phyloP scores from a whole-genome alignment of 768 basidiomycete species.

The Pleurotus giganteus region DNA sequence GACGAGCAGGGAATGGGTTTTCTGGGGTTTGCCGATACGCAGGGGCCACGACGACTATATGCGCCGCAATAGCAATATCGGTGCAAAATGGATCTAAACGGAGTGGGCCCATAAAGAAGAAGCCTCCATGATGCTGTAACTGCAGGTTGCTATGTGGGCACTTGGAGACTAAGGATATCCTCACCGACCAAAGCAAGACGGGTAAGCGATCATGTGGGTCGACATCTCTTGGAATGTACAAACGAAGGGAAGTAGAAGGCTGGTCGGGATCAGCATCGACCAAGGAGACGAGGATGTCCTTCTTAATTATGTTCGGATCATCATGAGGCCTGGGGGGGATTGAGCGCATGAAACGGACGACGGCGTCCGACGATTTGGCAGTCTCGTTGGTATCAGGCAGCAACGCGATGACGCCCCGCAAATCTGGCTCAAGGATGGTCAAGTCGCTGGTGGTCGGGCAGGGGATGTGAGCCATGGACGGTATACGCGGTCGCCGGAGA shows the following conservation, averaged over 20 bases:
- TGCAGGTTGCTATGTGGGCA: neutral
- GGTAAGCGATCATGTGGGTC: conserved; percentile 3
- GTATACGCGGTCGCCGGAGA: neutral
- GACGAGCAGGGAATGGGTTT: conserved; percentile 10
- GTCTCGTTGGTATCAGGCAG: conserved; percentile 7
- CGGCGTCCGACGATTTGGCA: neutral
- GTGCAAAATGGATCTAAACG: conserved; percentile 4
- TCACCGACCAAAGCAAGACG: conserved; percentile 7
- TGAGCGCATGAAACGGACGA: conserved; percentile 9
- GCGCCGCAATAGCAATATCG: conserved; percentile 6
- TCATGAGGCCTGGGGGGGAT: conserved; percentile 8
- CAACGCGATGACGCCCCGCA: conserved; percentile 7
- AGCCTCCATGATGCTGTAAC: conserved; percentile 8
- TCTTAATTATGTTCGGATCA: conserved; percentile 5
- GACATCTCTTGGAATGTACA: conserved; percentile 5
- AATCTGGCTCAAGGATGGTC: conserved; percentile 6
- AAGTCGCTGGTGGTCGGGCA: conserved; percentile 4
- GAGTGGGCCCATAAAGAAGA: conserved; percentile 9
- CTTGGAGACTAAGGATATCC: neutral
- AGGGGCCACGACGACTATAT: conserved; percentile 4
- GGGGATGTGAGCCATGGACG: neutral
- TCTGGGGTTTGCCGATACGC: conserved; percentile 9
- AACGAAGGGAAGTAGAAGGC: conserved; percentile 4
- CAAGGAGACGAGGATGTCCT: conserved; percentile 5
- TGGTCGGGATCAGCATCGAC: conserved; percentile 3